These are phyloP conservation scores for Picea sitchensis DNA, from an alignment of 75 land plant genomes.

Conservation along the genomic window DNA sequence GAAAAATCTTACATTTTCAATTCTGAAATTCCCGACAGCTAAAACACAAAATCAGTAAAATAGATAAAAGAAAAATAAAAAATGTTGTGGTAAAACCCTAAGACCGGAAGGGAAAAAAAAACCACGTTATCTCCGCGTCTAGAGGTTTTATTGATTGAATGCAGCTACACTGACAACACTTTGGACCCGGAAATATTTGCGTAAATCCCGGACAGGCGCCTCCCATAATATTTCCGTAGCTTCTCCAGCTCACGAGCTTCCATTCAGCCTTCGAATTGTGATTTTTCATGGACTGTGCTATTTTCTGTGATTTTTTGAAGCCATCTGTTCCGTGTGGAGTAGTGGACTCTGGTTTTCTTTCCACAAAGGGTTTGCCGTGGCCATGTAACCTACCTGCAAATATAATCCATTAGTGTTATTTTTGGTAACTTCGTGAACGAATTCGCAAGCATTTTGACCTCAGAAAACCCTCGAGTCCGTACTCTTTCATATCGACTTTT, in stretches of 20 bases:
- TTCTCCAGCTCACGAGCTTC: constrained; percentile 1
- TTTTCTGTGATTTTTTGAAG: constrained; percentile 7
- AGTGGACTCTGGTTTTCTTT: too few relatives aligned
- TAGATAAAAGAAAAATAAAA: background rate
- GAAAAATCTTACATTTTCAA: background rate
- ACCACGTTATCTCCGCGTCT: background rate
- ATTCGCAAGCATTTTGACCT: background rate
- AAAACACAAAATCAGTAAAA: background rate
- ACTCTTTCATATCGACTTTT: background rate
- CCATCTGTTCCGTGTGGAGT: background rate
- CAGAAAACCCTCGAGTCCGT: background rate
- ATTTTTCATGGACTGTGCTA: background rate
- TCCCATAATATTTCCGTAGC: background rate
- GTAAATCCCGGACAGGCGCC: background rate
- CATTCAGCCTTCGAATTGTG: background rate
- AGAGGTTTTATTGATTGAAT: constrained; percentile 1
- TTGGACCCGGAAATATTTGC: constrained; percentile 3
- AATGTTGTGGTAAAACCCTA: constrained; percentile 10
- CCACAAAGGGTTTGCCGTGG: background rate
- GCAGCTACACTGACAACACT: background rate
- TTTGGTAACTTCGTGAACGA: too few relatives aligned
- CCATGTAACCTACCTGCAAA: background rate
- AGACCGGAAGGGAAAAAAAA: background rate
- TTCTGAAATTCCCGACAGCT: constrained; percentile 3
- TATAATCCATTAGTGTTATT: too few relatives aligned